Evolutionary conservation across 2,329 filamentous ascomycete species (phyloP), one percentile per base, ranked within the genome.

Genomic region (Cordyceps farinosa): DNA sequence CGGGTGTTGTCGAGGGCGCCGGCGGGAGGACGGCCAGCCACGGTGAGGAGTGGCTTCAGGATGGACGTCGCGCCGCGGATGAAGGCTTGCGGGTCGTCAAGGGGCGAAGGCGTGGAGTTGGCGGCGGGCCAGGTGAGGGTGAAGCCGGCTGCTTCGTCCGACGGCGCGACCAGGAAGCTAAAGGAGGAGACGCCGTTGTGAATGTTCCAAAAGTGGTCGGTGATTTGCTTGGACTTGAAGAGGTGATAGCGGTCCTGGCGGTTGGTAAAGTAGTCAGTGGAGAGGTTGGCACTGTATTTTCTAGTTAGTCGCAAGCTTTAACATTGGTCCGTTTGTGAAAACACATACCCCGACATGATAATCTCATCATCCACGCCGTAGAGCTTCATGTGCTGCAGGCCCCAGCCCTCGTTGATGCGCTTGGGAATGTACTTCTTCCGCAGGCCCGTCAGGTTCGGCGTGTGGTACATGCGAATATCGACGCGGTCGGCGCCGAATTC

Each of bases 301-400:
- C 5, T 27, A 44, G 27, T 73, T 30, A 73, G 69, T 56, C 27
- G 61, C n/a, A 17, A 47, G 27, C 34, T 9, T 45, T 11, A 10
- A 11, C 17, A 22, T 38, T 2, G 38, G 13, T 5, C 6, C 9
- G 7, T 13, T 3, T 32, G 1, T 47, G n/a, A 27, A 57, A 61
- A 63, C 79, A 63, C 80, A 66, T 83, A 91, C 86, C 92, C 93
- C 8, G 93, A 96, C 70, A 99, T 86, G 67, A 99, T 94, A 64
- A 99, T 90, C 75, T 97, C 92, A 71, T 99, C 92, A 70, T 99
- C 95, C 29, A 97, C 80, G 0, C 95, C 95, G 70, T 99, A 99
- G 0, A 99, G 81, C 82, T 99, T 99, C 94, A 99, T 99, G 73
- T 99, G 95, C 74, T 99, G 95, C 65, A 99, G 78, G 1, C 95